Evolutionary conservation across 306 rosid genomes (phyloP), one percentile per base, ranked within the genome.

Genomic region (Dicorynia guianensis): DNA sequence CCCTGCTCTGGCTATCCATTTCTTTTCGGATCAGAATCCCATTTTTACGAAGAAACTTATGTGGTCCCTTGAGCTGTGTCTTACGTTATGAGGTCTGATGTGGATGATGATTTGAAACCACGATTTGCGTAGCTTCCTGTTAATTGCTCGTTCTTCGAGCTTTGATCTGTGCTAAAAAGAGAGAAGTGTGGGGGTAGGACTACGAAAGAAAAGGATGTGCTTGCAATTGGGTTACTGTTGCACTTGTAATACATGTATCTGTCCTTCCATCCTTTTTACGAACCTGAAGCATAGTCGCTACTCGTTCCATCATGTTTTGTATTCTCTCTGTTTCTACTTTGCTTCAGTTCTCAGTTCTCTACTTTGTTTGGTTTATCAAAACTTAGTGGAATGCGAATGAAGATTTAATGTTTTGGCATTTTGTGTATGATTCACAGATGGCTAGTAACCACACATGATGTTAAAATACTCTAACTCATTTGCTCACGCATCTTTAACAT

Each of bases 71-170:
- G 13, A 17, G 39, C 55, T 42, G 19, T 35, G n/a, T 20, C 46
- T 46, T 15, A 25, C 39, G 14, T 34, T 52, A 25, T 12, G 30
- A 25, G 20, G 13, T 18, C 59, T 55, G 11, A 17, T 61, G 62
- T 18, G 69, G 67, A 60, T 46, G 69, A 62, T 76, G 59, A 70
- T 30, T 61, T 54, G 7, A 62, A 43, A 60, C 47, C n/a, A 69
- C 38, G 13, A 7, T 67, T 49, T 18, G 12, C 40, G 40, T 54
- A 7, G 55, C 72, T 54, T 54, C 43, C 14, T 63, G 6, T 30
- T 72, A 3, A 44, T 33, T 54, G 6, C 5, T 11, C 25, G 12
- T 10, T 5, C 18, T 61, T 55, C 49, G 20, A 38, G 49, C 8
- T 39, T 63, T 35, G 54, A 53, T 20, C 46, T 2, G 30, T 25